A percentile compares a stretch with the other conserved stretches of the same genome.
phyloP scores from a whole-genome alignment of 108 stramenopile species.

The Skeletonema marinoi region DNA sequence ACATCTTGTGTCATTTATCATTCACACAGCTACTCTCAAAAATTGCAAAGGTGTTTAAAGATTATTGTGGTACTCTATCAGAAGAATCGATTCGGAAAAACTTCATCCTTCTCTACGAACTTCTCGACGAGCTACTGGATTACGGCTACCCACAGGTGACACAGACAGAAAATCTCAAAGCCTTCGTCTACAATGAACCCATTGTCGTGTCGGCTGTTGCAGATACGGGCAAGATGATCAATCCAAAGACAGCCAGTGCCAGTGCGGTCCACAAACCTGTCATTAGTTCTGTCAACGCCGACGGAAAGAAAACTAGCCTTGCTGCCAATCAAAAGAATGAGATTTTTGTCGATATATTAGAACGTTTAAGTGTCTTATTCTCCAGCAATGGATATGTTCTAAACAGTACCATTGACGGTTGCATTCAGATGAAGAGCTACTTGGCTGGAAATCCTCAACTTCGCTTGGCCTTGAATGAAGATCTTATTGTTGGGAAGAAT shows the following conservation, averaged over 20 bases:
- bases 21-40: constrained; percentile 89
- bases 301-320: constrained; percentile 62
- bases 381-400: constrained; percentile 96
- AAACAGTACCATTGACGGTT: constrained; percentile 98
- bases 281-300: constrained; percentile 80
- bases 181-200: constrained; percentile 99
- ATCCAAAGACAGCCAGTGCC: constrained; percentile 96
- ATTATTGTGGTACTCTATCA: constrained; percentile 98
- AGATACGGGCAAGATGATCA: constrained; percentile 87
- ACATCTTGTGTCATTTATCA: constrained; percentile 17
- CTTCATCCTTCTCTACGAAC: constrained; percentile 99
- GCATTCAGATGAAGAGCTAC: constrained; percentile 96
- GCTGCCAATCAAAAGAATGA: constrained; percentile 93
- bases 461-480: constrained; percentile 96
- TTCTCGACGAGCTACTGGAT: constrained; percentile 99
- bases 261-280: constrained; percentile 96
- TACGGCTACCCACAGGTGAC: constrained; percentile 98
- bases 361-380: constrained; percentile 98
- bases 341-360: constrained; percentile 99
- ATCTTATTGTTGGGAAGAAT: constrained; percentile 93
- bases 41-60: constrained; percentile 98
- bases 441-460: constrained; percentile 97
- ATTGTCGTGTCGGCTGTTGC: constrained; percentile 84
- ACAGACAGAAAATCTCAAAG: constrained; percentile 95
- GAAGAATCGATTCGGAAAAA: constrained; percentile 99